phyloP scores from a whole-genome alignment of 345 rosid genomes.

The rapeseed (Brassica napus) region Da-Ae NC_063440.1:19237501-19238000 shows the following conservation, averaged over 20 bases:
- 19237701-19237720: neutral
- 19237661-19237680: conserved; percentile 3
- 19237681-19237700: neutral
- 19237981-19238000: neutral
- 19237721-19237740: conserved; percentile 9
- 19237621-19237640: neutral
- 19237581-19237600: conserved; percentile 24
- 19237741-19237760: neutral
- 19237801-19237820: neutral
- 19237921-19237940: neutral
- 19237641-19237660: conserved; percentile 16
- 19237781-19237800: neutral
- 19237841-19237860: neutral
- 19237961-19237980: neutral
- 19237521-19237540: conserved; percentile 36
- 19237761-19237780: neutral
- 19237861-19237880: neutral
- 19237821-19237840: neutral
- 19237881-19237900: neutral
- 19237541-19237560: conserved; percentile 23
- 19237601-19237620: neutral
- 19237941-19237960: neutral
- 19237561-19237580: conserved; percentile 6
- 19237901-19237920: neutral
- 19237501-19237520: conserved; percentile 45